Percentiles rank a stretch among this genome's conserved stretches.
These are phyloP conservation scores for Clonostachys byssicola DNA, from an alignment of 2,329 filamentous ascomycete genomes.

Conservation along the genomic window DNA sequence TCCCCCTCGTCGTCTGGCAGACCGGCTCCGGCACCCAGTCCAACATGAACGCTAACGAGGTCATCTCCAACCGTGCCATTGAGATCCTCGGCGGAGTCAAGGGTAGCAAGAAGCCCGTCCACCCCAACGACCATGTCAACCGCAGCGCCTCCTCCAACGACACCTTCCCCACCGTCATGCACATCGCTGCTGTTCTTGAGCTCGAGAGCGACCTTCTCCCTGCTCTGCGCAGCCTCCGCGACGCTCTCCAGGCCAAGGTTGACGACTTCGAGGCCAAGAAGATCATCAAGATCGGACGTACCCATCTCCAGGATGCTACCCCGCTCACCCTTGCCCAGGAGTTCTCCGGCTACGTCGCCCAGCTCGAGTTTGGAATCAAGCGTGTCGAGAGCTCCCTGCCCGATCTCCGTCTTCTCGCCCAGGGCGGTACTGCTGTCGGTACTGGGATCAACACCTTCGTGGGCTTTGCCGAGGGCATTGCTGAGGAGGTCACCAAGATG, in stretches of 20 bases:
- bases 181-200: constrained; percentile 95
- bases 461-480: constrained; percentile 92
- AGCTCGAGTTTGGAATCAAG: constrained; percentile 87
- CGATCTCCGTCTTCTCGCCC: constrained; percentile 80
- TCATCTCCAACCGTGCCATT: constrained; percentile 98
- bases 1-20: constrained; percentile 98
- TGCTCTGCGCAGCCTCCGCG: constrained; percentile 74
- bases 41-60: constrained; percentile 99
- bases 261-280: constrained; percentile 78
- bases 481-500: constrained; percentile 85
- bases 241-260: constrained; percentile 83
- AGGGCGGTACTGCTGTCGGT: constrained; percentile 94
- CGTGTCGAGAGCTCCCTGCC: constrained; percentile 80
- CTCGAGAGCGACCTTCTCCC: constrained; percentile 83
- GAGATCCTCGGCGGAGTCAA: constrained; percentile 92
- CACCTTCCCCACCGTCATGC: constrained; percentile 99
- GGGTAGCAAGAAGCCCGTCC: constrained; percentile 97
- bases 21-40: constrained; percentile 98
- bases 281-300: constrained; percentile 98
- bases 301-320: constrained; percentile 95
- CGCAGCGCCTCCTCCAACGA: constrained; percentile 98
- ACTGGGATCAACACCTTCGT: constrained; percentile 97
- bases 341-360: constrained; percentile 95
- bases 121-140: constrained; percentile 99
- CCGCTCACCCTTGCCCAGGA: constrained; percentile 94